Conservation (phyloP, 169 alveolate species). For the Plasmodium sp. region DNA sequence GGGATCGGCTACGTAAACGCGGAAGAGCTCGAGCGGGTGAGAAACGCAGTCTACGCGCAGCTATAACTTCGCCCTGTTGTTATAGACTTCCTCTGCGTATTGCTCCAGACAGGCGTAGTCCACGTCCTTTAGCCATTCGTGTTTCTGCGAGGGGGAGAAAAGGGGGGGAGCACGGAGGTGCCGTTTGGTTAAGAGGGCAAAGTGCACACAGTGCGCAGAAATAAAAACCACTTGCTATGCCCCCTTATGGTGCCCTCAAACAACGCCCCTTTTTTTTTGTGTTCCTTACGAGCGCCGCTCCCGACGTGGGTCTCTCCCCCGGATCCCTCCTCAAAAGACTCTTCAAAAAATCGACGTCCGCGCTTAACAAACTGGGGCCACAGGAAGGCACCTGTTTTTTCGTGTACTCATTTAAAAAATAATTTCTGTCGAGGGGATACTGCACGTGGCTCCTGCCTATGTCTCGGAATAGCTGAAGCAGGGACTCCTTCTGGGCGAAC, state of each 20-base stretch:
- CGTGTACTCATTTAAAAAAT: conserved; percentile 21
- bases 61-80: conserved; percentile 1
- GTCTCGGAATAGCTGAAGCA: conserved; percentile 17
- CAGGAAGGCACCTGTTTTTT: neutral
- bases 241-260: neutral
- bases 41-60: conserved; percentile 14
- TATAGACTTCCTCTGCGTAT: conserved; percentile 29
- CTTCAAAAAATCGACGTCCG: conserved; percentile 42
- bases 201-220: neutral
- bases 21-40: conserved; percentile 19
- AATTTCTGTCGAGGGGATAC: conserved; percentile 22
- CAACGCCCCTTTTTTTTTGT: neutral
- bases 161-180: neutral
- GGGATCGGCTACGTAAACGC: conserved; percentile 17
- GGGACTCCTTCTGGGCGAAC: neutral
- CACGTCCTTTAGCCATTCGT: conserved; percentile 24
- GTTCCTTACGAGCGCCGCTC: neutral
- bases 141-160: neutral
- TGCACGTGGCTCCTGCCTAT: conserved; percentile 23
- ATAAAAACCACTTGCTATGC: neutral
- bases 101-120: conserved; percentile 4
- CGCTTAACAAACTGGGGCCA: neutral
- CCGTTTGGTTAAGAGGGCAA: neutral
- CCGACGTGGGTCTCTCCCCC: neutral
- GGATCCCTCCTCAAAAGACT: conserved; percentile 27